Base-by-base conservation (phyloP, 345 rosid genomes). In the Pistacia integerrima region DNA sequence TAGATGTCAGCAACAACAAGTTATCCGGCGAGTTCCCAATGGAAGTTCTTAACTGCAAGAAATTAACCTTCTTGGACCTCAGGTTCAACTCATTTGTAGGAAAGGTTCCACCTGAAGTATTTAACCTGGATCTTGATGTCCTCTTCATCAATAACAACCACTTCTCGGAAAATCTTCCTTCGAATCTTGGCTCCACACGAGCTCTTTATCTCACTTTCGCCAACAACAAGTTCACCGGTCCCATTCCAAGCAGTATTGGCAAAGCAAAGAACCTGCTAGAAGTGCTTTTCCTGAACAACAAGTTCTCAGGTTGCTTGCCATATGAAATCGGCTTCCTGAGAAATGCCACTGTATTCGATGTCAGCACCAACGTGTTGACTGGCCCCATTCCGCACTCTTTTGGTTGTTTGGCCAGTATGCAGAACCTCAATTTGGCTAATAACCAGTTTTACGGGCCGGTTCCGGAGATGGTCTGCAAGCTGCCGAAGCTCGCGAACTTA, bases 311-410 rank as follows among this genome's bases (percentile, higher is more conserved):
- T 0, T 90, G 94, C 66, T 78, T 90, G 44, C 92, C 94, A 0
- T 82, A 82, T 49, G 88, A 90, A 77, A 85, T 88, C 13, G 94
- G 94, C 3, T 64, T 69, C 14, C 66, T 90, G 70, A 76, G 67
- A 6, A 76, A 69, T 33, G 22, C 80, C 11, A 81, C 81, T 0
- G 48, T 87, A 18, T 84, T 90, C 62, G 94, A 90, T 52, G 90
- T 60, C 9, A 67, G 92, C 55, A 2, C 11, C 30, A 90, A 90
- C 72, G 61, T 51, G 55, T 72, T 90, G 49, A 84, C 85, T 0
- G 94, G 94, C 5, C 86, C 88, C 3, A 88, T 90, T 13, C 93
- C 93, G 0, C 66, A 1, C 12, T 88, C 93, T n/a, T 88, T 90
- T 57, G 89, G 81, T 8, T 90, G 93, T 78, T 78, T 90, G 75